Evolutionary conservation across 2,329 filamentous ascomycete genomes (phyloP), one percentile per base, ranked within the genome.

Genomic region (Neonectria sp.): DNA sequence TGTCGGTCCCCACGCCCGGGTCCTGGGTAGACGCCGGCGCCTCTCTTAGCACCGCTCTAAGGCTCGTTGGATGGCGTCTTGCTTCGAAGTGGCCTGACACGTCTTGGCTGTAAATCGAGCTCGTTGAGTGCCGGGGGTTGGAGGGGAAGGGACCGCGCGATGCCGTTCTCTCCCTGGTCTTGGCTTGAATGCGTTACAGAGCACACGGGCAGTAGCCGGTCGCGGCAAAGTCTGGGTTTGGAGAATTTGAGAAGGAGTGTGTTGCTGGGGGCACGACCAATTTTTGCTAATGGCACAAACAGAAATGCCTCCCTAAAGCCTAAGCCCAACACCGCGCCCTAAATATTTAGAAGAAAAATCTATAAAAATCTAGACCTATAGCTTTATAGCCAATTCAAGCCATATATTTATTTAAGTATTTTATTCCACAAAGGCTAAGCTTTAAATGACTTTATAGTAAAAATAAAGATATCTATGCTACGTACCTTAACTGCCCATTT

Each of bases 51-150:
- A 51, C 51, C 55, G 37, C 51, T 33, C 58, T 57, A 58, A 58
- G 46, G 53, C 59, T 55, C 61, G 57, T 53, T 63, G 57, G 61
- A 73, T 69, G 67, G 67, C 63, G 69, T 66, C 48, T 73, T 69
- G 37, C 59, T 67, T 67, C 27, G 6, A n/a, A n/a, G 37, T 40
- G 37, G 37, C 15, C 37, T 40, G 67, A 75, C 72, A 73, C 17
- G 60, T 67, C 58, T 43, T 62, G 63, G 53, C 58, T 62, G 63
- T 58, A 52, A 57, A 55, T 66, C 58, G 53, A 61, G 59, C 58
- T 65, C 31, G 52, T 65, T 35, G 53, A 65, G 57, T 61, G 46
- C 58, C 63, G 43, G 51, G 40, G 33, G 33, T 13, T 35, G 13
- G 33, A 35, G 33, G 27, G 33, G 33, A 3, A 21, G 21, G 33